Conservation (phyloP, 257 asterid genomes). For the Nicotiana obtusifolia region DNA sequence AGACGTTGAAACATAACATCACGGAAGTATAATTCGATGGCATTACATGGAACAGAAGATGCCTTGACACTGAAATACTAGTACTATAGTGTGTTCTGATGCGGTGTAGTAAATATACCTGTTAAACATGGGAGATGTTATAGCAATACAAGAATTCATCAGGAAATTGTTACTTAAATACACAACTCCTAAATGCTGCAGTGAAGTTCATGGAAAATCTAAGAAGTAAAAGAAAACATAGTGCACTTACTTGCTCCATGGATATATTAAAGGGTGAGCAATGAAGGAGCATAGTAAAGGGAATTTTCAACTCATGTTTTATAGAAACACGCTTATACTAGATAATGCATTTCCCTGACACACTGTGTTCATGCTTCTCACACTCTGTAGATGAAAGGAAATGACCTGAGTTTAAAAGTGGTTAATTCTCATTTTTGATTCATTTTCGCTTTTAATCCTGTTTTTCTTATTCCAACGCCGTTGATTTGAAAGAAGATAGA, state of each 20-base stretch:
- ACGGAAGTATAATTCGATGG: background rate
- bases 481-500: background rate
- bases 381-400: background rate
- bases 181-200: background rate
- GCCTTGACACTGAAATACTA: background rate
- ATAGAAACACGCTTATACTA: background rate
- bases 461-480: background rate
- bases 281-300: background rate
- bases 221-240: background rate
- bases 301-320: background rate
- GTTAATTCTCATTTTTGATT: background rate
- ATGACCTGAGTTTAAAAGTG: background rate
- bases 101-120: background rate
- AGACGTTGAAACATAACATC: background rate
- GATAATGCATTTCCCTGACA: background rate
- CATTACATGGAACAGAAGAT: background rate
- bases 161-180: background rate
- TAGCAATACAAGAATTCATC: background rate
- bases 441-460: background rate
- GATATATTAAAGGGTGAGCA: background rate
- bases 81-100: background rate
- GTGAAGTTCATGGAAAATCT: background rate
- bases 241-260: background rate
- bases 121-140: background rate
- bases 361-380: background rate